Base-by-base conservation (phyloP, 139 green algal species). In the Picochlorum sp. region DNA sequence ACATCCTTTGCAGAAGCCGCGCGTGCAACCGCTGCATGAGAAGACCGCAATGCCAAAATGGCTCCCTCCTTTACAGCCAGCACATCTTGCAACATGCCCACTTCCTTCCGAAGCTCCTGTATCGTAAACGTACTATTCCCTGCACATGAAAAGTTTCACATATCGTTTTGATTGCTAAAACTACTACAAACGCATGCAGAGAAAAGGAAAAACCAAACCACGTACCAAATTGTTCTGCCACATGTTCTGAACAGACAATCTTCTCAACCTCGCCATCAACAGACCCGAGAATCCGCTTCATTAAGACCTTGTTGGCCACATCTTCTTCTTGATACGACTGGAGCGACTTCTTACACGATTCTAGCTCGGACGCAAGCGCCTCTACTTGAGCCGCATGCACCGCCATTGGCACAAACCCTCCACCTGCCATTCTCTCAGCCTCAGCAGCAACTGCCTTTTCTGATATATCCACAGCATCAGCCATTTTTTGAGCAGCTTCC, bases 171-270 rank as follows among this genome's bases (percentile, higher is more conserved):
- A 30, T 6, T 7, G 4, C 0, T 30, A 30, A 30, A 30, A 30
- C 0, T 0, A 30, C 28, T 1, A 5, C 28, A 30, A 5, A 30
- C 0, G 1, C 28, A 30, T 30, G 28, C 28, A 5, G 28, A 6
- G 28, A 30, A 30, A 5, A 41, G 9, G 8, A 41, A 11, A 11
- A 11, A 41, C 0, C 24, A 28, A 28, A 28, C 13, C 5, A 41
- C 34, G 0, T 55, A 34, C n/a, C n/a, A 49, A 62, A 23, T 21
- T 62, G 18, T 45, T 62, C 31, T 34, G 30, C 18, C n/a, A 74
- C 69, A 55, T 77, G 63, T 16, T 77, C 62, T 45, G 65, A 24
- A 20, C 68, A 49, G 26, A 76, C 54, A 49, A 56, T 26, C 14
- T 69, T 63, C 21, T 67, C 63, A 15, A 77, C 66, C 2, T 61